Evolutionary conservation across 345 rosid genomes (phyloP).

Genomic region (Camelina hispida): DNA sequence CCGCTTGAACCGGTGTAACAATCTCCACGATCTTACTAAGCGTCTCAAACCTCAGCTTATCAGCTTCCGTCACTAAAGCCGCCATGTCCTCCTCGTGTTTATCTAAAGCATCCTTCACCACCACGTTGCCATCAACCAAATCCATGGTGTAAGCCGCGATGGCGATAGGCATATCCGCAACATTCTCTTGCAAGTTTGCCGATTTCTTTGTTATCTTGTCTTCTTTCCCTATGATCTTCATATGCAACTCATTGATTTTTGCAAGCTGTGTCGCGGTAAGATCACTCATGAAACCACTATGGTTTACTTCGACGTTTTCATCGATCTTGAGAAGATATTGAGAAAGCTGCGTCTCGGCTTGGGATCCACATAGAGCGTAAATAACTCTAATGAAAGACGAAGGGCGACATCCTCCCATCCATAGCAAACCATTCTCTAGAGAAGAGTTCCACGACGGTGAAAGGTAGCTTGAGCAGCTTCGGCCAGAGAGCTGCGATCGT

Average conservation of each 20-base stretch:
- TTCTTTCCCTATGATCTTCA: constrained; percentile 41
- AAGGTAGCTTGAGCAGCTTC: constrained; percentile 39
- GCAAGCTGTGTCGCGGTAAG: constrained; percentile 43
- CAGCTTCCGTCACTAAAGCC: constrained; percentile 44
- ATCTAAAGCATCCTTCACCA: constrained; percentile 40
- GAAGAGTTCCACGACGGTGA: constrained; percentile 51
- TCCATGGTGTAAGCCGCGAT: constrained; percentile 30
- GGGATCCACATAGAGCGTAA: constrained; percentile 42
- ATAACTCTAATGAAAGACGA: constrained; percentile 49
- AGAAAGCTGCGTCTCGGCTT: constrained; percentile 37
- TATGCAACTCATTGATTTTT: constrained; percentile 45
- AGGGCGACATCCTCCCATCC: constrained; percentile 61
- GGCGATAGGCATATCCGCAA: constrained; percentile 50
- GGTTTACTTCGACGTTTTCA: not conserved
- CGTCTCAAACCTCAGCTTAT: constrained; percentile 49
- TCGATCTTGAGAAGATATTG: constrained; percentile 16
- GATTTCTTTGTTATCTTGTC: constrained; percentile 42
- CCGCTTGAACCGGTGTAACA: constrained; percentile 50
- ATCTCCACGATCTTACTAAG: constrained; percentile 40
- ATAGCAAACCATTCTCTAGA: constrained; percentile 51
- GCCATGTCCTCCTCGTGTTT: constrained; percentile 41
- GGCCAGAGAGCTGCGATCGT: constrained; percentile 25
- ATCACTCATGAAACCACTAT: constrained; percentile 31
- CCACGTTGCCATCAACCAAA: not conserved
- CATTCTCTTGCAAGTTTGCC: constrained; percentile 55